Evolutionary conservation across 805 yeast genomes (phyloP), one percentile per base, ranked within the genome.

Genomic region (Saccharomycopsis olivae): DNA sequence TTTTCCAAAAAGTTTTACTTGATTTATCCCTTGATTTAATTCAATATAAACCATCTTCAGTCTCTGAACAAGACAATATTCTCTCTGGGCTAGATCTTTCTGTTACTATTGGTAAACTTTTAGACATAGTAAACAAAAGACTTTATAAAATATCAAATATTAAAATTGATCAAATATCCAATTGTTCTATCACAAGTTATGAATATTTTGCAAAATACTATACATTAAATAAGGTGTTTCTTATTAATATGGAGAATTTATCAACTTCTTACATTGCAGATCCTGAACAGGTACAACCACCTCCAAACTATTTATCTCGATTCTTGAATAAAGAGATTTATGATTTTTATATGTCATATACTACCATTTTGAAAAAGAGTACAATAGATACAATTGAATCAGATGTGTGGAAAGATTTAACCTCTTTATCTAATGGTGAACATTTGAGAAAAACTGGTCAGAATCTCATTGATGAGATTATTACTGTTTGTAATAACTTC

Each of bases 321-420:
- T 45, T 38, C 29, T 33, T 45, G 18, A 37, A 16, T 33, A 45
- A 45, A 29, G 37, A 41, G 23, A 36, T 37, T 5, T 28, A 25
- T 25, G 47, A 45, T 16, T 45, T 27, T 35, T 45, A 45, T 20
- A 29, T 14, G 11, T 31, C 33, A 4, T 45, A 41, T 27, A 39
- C 46, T 15, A 31, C 35, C 4, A 29, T 16, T n/a, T 33, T 45
- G 28, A 45, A 45, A 27, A 36, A 30, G 18, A 15, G 19, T n/a
- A 35, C 32, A n/a, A 35, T 42, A 11, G 46, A 38, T 4, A 13
- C 19, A 14, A 62, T 83, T 41, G 88, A 82, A 37, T 61, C 63
- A 35, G 97, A 88, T 48, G 62, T 62, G 17, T 89, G 97, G 97
- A 74, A 72, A 43, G 94, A 88, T 39, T 72, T 69, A 15, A 70